Evolutionary conservation across 106 monocot genomes (phyloP).

Genomic region (Dendrobium nobile): DNA sequence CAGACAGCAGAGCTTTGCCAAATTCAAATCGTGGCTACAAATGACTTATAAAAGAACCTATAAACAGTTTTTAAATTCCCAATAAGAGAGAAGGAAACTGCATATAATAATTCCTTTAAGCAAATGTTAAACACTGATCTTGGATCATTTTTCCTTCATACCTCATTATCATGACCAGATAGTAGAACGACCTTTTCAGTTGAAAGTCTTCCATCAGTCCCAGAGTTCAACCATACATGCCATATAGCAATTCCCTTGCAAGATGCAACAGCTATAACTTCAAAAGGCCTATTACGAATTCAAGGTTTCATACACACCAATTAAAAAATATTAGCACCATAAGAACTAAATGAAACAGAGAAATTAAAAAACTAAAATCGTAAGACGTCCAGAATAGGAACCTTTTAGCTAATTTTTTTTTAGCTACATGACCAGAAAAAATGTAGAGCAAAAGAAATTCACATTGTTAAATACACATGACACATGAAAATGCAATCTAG

Average conservation of each 20-base stretch:
- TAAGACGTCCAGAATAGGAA: no score
- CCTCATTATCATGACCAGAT: conserved; percentile 88
- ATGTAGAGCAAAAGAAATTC: background rate
- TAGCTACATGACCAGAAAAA: background rate
- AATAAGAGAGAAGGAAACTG: background rate
- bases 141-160: conserved; percentile 13
- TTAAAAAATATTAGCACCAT: background rate
- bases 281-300: conserved; percentile 62
- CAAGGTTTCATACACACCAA: background rate
- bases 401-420: no score
- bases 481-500: background rate
- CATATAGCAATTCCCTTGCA: conserved; percentile 90
- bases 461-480: background rate
- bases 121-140: background rate
- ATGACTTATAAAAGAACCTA: background rate
- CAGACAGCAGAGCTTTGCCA: background rate
- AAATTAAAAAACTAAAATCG: background rate
- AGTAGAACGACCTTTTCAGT: conserved; percentile 69
- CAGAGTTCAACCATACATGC: conserved; percentile 60
- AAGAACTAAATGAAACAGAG: background rate
- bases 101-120: background rate
- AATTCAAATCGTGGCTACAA: background rate
- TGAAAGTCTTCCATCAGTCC: conserved; percentile 55
- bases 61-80: background rate
- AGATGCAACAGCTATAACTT: conserved; percentile 78